Conservation (phyloP, 208 protist species). For the Naegleria gruberi region DNA sequence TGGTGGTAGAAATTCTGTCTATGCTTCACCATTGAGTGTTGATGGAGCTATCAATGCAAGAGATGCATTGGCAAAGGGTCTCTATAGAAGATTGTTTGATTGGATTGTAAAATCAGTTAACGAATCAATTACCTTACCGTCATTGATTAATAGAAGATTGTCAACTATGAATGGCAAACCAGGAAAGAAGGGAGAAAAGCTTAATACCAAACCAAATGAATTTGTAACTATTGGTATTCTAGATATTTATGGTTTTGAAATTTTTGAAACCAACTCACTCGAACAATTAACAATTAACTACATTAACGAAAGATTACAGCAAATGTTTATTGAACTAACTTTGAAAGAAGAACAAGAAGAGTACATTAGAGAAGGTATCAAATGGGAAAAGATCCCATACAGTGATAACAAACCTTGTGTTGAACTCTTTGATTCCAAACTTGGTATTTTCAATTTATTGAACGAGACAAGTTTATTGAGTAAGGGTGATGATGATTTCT, state of each 20-base stretch:
- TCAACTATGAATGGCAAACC: not conserved
- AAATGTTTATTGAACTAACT: conserved; percentile 96
- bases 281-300: conserved; percentile 99
- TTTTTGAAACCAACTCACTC: conserved; percentile 88
- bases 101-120: conserved; percentile 86
- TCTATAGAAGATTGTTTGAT: conserved; percentile 88
- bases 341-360: conserved; percentile 91
- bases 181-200: conserved; percentile 25
- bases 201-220: conserved; percentile 29
- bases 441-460: conserved; percentile 37
- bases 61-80: conserved; percentile 83
- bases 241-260: conserved; percentile 94
- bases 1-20: conserved; percentile 7
- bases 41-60: conserved; percentile 36
- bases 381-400: conserved; percentile 83
- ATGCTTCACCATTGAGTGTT: conserved; percentile 7
- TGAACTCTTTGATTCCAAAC: conserved; percentile 46
- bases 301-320: conserved; percentile 96
- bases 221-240: conserved; percentile 66
- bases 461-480: conserved; percentile 33
- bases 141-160: not conserved
- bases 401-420: conserved; percentile 80
- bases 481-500: conserved; percentile 13
- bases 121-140: conserved; percentile 36
- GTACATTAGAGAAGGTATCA: conserved; percentile 84